These are phyloP conservation scores for Nakazawaea peltata DNA, from an alignment of 805 yeast species.

Conservation along the genomic window DNA sequence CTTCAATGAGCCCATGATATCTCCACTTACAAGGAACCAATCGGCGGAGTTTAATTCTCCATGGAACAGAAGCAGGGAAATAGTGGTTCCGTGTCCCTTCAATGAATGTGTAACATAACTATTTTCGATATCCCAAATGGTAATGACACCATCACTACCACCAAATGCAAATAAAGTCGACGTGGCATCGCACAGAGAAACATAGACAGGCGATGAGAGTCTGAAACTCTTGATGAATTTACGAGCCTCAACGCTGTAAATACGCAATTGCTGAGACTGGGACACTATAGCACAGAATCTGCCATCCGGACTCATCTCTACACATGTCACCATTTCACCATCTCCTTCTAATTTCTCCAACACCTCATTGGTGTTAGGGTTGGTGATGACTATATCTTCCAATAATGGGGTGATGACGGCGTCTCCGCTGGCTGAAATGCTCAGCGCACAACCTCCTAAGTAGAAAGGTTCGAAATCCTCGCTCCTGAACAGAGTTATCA, in stretches of 20 bases:
- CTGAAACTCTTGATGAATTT: slow-evolving; percentile 43
- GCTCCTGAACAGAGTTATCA: slow-evolving; percentile 34
- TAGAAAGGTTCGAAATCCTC: slow-evolving; percentile 71
- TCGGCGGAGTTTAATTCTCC: slow-evolving; percentile 61
- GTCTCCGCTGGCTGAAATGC: slow-evolving; percentile 52
- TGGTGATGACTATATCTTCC: slow-evolving; percentile 68
- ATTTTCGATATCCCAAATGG: slow-evolving; percentile 88
- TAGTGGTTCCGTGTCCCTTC: slow-evolving; percentile 88
- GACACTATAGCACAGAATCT: slow-evolving; percentile 61
- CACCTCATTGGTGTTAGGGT: slow-evolving; percentile 48
- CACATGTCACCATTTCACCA: slow-evolving; percentile 69
- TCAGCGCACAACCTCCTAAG: slow-evolving; percentile 74
- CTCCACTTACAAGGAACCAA: slow-evolving; percentile 78
- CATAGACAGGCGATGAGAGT: slow-evolving; percentile 74
- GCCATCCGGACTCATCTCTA: slow-evolving; percentile 75
- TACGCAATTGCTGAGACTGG: slow-evolving; percentile 73
- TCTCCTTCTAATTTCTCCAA: slow-evolving; percentile 72
- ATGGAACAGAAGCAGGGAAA: slow-evolving; percentile 64
- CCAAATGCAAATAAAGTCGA: slow-evolving; percentile 89
- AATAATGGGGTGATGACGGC: slow-evolving; percentile 72
- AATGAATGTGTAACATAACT: slow-evolving; percentile 84
- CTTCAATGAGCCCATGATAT: slow-evolving; percentile 47
- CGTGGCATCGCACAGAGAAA: slow-evolving; percentile 68
- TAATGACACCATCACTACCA: slow-evolving; percentile 86
- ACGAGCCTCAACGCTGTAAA: slow-evolving; percentile 40